Percentiles rank a stretch among this genome's conserved stretches.
phyloP scores from a whole-genome alignment of 2,329 filamentous ascomycete genomes.

The Colletotrichum sp. region DNA sequence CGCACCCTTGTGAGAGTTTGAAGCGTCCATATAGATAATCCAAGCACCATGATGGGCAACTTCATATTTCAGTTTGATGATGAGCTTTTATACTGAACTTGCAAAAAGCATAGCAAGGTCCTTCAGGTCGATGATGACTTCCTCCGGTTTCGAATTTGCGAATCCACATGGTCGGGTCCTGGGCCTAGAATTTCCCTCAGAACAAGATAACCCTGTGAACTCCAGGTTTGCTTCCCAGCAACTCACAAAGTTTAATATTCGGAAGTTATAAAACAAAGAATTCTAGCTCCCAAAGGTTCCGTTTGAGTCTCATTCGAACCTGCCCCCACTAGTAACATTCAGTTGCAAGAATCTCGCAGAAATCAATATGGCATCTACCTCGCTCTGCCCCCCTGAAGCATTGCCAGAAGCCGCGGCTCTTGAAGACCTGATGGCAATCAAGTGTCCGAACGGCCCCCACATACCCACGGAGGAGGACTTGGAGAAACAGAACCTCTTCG shows the following conservation, averaged over 20 bases:
- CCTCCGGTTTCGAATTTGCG: neutral
- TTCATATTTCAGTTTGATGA: too few species aligned
- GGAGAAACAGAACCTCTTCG: neutral
- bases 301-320: neutral
- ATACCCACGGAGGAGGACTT: neutral
- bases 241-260: neutral
- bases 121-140: neutral
- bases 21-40: neutral
- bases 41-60: too few species aligned
- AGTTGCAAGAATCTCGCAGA: neutral
- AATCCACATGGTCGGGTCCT: neutral
- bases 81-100: too few species aligned
- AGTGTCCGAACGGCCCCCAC: neutral
- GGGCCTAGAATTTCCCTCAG: too few species aligned
- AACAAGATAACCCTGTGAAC: neutral
- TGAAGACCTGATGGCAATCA: neutral
- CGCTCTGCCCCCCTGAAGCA: neutral
- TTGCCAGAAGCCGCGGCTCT: neutral
- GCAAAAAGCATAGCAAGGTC: too few species aligned
- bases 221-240: rapidly evolving
- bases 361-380: neutral
- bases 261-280: too few species aligned
- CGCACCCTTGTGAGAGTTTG: neutral
- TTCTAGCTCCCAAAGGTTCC: neutral
- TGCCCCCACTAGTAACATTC: neutral